These are phyloP conservation scores for Colletotrichum tanaceti DNA, from an alignment of 2,329 filamentous ascomycete genomes.

Conservation along the genomic window DNA sequence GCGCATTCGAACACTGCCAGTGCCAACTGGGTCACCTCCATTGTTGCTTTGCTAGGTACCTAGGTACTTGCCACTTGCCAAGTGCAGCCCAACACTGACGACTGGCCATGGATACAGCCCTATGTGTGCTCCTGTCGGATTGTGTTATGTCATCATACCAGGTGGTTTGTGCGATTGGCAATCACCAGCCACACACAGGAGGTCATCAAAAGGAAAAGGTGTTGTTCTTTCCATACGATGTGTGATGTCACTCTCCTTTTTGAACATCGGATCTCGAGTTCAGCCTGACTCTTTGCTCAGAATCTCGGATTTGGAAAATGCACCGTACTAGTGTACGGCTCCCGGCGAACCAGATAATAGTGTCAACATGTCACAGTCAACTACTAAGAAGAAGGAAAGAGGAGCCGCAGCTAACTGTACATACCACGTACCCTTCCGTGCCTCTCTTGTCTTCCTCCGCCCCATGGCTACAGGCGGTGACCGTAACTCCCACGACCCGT, in stretches of 20 bases:
- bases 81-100: no score
- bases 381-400: not conserved
- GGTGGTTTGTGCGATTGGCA: not conserved
- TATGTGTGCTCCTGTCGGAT: not conserved
- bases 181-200: not conserved
- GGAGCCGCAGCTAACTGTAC: conserved; percentile 27
- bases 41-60: not conserved
- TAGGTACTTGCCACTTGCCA: no score
- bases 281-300: not conserved
- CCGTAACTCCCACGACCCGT: no score
- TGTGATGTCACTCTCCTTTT: conserved; percentile 6
- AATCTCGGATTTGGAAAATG: not conserved
- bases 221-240: no score
- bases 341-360: not conserved
- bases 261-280: not conserved
- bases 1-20: conserved; percentile 1
- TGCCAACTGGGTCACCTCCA: not conserved
- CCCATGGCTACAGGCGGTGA: not conserved
- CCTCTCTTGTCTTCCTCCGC: not conserved
- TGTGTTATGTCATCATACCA: conserved; percentile 31
- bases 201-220: not conserved
- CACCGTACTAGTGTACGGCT: not conserved
- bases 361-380: not conserved
- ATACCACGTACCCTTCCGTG: no score
- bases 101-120: no score